Percentiles rank a stretch among this genome's conserved stretches.
phyloP scores from a whole-genome alignment of 306 rosid species.

The Dalbergia oliveri region DNA sequence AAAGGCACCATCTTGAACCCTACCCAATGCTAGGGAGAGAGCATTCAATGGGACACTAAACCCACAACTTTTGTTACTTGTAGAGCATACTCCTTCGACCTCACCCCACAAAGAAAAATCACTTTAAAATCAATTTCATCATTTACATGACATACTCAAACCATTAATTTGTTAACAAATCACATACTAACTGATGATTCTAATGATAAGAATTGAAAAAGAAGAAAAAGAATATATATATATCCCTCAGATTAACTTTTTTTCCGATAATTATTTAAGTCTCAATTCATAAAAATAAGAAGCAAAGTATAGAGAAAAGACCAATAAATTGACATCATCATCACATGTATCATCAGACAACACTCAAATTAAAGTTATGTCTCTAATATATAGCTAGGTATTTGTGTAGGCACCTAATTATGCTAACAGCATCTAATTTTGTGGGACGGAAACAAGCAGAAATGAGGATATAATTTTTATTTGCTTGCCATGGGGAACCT shows the following conservation, averaged over 20 bases:
- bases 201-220: not conserved
- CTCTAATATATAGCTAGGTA: conserved; percentile 37
- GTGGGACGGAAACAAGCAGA: conserved; percentile 11
- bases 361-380: not conserved
- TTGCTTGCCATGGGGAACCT: conserved; percentile 30
- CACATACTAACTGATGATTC: not conserved
- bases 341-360: too few relatives aligned
- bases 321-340: not conserved
- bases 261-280: too few relatives aligned
- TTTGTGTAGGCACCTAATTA: conserved; percentile 20
- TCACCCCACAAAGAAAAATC: not conserved
- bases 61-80: not conserved
- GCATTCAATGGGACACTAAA: too few relatives aligned
- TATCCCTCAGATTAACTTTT: too few relatives aligned
- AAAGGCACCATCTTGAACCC: too few relatives aligned
- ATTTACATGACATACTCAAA: not conserved
- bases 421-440: conserved; percentile 2
- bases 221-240: not conserved
- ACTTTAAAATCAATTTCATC: not conserved
- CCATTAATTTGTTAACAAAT: not conserved
- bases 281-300: too few relatives aligned
- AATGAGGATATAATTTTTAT: conserved; percentile 22
- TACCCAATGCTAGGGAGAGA: too few relatives aligned
- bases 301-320: too few relatives aligned
- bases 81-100: not conserved